Percentiles rank a stretch among this genome's conserved stretches.
Evolutionary conservation across 73 alveolate genomes (phyloP).

Genomic region (Tetrahymena thermophila): DNA sequence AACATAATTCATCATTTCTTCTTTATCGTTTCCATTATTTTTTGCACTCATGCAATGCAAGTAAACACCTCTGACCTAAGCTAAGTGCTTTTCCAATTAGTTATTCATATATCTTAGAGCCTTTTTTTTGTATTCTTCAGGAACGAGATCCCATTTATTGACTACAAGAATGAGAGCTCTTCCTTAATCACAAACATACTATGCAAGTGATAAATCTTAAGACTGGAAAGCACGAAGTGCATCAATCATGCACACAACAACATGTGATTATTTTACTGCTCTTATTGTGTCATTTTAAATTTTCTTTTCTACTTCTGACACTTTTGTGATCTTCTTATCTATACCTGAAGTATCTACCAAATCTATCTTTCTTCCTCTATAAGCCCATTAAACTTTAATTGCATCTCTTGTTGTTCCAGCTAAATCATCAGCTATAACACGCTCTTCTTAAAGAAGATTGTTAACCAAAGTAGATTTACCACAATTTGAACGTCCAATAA

Average conservation of each 20-base stretch:
- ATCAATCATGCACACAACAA: constrained; percentile 65
- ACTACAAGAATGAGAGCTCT: constrained; percentile 75
- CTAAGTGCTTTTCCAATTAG: constrained; percentile 56
- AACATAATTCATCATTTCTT: constrained; percentile 61
- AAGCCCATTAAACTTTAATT: constrained; percentile 55
- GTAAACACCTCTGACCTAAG: constrained; percentile 60
- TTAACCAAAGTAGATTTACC: constrained; percentile 78
- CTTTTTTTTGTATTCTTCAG: constrained; percentile 60
- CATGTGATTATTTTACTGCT: constrained; percentile 64
- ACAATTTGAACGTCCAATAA: constrained; percentile 69
- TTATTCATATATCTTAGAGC: constrained; percentile 61
- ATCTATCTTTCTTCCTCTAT: constrained; percentile 56
- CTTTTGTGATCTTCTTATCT: constrained; percentile 12
- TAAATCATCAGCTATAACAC: constrained; percentile 75
- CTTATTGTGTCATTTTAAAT: constrained; percentile 55
- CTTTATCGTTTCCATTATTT: constrained; percentile 46
- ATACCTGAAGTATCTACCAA: constrained; percentile 90
- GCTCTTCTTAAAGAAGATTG: constrained; percentile 55
- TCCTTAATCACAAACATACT: constrained; percentile 71
- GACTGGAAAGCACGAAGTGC: constrained; percentile 66
- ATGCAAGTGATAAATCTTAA: constrained; percentile 56
- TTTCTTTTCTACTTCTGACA: constrained; percentile 37
- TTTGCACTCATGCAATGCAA: constrained; percentile 66
- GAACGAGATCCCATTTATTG: constrained; percentile 86
- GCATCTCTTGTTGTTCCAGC: constrained; percentile 88